Conservation (phyloP, 768 basidiomycete species). For the Lepiota subincarnata region DNA sequence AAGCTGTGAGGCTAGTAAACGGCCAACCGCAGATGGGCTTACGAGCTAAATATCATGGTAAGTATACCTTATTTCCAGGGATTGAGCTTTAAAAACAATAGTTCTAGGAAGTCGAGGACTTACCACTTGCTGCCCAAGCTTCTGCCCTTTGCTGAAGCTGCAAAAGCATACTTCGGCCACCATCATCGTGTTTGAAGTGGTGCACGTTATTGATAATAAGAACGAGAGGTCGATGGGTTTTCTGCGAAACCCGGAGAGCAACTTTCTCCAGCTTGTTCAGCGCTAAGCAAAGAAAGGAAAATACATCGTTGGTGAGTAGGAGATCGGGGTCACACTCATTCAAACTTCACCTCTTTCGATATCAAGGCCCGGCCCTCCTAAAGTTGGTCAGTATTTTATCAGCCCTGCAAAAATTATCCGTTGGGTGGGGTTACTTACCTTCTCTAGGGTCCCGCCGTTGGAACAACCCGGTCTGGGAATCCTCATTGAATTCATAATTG, state of each 20-base stretch:
- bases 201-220: constrained; percentile 81
- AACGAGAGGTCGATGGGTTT: constrained; percentile 65
- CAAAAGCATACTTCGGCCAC: constrained; percentile 73
- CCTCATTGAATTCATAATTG: constrained; percentile 84
- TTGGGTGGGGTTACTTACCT: constrained; percentile 31
- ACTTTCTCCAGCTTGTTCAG: constrained; percentile 85
- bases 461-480: constrained; percentile 76
- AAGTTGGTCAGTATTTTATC: background rate
- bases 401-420: background rate
- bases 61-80: constrained; percentile 48
- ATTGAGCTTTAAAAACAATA: constrained; percentile 9
- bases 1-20: constrained; percentile 13
- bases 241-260: constrained; percentile 57
- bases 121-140: constrained; percentile 78
- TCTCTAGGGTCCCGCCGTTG: constrained; percentile 81
- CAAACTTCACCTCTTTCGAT: constrained; percentile 63
- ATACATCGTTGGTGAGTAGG: background rate
- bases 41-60: constrained; percentile 79
- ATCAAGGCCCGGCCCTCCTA: constrained; percentile 73
- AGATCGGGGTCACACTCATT: background rate
- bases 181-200: constrained; percentile 71
- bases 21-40: constrained; percentile 21
- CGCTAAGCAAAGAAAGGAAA: constrained; percentile 32
- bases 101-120: constrained; percentile 17
- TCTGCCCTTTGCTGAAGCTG: constrained; percentile 87